phyloP scores from a whole-genome alignment of 805 yeast species.

The Ogataea henricii region DNA sequence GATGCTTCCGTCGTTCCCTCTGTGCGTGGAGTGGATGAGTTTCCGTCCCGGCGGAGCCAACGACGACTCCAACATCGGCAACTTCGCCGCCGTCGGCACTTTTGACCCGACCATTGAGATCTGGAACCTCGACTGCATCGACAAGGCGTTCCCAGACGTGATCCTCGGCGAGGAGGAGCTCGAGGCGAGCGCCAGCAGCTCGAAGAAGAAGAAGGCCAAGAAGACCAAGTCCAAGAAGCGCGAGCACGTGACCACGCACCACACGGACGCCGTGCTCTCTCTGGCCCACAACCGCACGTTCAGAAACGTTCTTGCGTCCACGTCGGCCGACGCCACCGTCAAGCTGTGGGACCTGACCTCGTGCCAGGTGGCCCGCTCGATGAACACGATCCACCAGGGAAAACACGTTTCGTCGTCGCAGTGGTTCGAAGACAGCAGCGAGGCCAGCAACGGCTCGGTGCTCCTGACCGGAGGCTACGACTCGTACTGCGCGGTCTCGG shows the following conservation, averaged over 20 bases:
- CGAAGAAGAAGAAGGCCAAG: constrained; percentile 50
- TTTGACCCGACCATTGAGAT: constrained; percentile 97
- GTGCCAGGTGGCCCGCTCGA: constrained; percentile 76
- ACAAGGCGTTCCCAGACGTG: constrained; percentile 91
- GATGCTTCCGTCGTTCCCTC: constrained; percentile 95
- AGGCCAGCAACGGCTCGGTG: constrained; percentile 54
- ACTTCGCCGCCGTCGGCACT: constrained; percentile 95
- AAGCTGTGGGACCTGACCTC: constrained; percentile 90
- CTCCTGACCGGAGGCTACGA: constrained; percentile 94
- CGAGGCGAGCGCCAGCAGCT: constrained; percentile 38
- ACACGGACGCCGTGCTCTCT: constrained; percentile 91
- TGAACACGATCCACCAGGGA: constrained; percentile 68
- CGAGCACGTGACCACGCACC: constrained; percentile 69
- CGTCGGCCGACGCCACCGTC: constrained; percentile 93
- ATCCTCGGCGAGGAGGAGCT: constrained; percentile 79
- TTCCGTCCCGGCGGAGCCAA: constrained; percentile 58
- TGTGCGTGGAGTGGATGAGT: constrained; percentile 94
- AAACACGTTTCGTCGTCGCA: constrained; percentile 83
- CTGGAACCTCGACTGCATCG: constrained; percentile 92
- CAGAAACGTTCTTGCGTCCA: constrained; percentile 85
- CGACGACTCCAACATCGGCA: constrained; percentile 59
- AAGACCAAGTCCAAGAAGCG: constrained; percentile 50
- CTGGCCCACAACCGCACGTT: constrained; percentile 79
- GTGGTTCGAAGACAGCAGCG: constrained; percentile 64
- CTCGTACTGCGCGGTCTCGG: constrained; percentile 75